Conservation (phyloP, 208 protist genomes). For the Acanthamoeba triangularis region DNA sequence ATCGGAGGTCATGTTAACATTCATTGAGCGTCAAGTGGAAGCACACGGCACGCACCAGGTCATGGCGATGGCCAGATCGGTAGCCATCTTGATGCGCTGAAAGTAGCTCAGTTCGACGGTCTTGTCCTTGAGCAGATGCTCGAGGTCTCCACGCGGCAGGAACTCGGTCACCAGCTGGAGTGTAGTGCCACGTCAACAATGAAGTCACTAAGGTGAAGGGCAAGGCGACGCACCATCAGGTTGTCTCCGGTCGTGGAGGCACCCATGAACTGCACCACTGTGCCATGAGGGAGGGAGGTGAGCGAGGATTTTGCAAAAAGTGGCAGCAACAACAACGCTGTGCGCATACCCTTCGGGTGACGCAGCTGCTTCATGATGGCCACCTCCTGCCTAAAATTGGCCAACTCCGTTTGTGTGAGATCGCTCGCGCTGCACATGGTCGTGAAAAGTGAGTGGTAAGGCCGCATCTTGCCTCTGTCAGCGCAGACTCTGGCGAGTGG, state of each 20-base stretch:
- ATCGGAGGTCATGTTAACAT: not conserved
- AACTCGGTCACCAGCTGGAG: slow-evolving; percentile 61
- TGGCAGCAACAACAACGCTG: too few relatives aligned
- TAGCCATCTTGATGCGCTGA: slow-evolving; percentile 70
- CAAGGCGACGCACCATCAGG: slow-evolving; percentile 2
- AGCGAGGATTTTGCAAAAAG: not conserved
- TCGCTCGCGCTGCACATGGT: not conserved
- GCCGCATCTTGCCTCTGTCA: too few relatives aligned
- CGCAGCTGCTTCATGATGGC: slow-evolving; percentile 70
- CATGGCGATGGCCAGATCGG: slow-evolving; percentile 49
- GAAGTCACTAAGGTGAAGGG: too few relatives aligned
- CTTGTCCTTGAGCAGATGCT: slow-evolving; percentile 41
- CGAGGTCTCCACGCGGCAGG: slow-evolving; percentile 35
- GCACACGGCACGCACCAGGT: not conserved
- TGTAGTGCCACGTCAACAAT: not conserved
- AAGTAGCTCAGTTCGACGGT: slow-evolving; percentile 20
- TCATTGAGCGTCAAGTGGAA: not conserved
- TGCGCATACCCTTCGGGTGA: slow-evolving; percentile 19
- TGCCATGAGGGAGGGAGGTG: not conserved
- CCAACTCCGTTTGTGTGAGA: slow-evolving; percentile 11
- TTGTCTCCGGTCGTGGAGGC: slow-evolving; percentile 44
- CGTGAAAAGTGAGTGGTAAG: not conserved
- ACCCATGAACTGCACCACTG: slow-evolving; percentile 54
- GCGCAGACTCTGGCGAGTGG: not conserved
- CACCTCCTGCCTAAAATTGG: slow-evolving; percentile 54